Conservation (phyloP, 106 monocot species). For the Apostasia shenzhenica region DNA sequence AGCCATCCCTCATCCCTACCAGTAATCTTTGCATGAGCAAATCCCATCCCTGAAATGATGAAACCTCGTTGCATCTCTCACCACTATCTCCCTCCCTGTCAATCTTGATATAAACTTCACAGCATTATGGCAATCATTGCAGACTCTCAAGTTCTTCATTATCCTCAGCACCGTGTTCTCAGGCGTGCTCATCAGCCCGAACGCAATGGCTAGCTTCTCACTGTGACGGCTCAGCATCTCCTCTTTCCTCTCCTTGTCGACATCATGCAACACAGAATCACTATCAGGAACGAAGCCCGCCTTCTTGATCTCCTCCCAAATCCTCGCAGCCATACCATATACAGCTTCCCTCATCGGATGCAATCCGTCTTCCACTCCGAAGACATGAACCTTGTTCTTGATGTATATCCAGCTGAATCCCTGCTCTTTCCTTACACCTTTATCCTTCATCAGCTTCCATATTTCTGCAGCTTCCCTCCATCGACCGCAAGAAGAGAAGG, state of each 20-base stretch:
- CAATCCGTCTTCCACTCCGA: slow-evolving; percentile 57
- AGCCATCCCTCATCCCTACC: slow-evolving; percentile 21
- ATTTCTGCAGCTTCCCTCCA: slow-evolving; percentile 65
- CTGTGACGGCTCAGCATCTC: slow-evolving; percentile 62
- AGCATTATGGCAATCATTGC: slow-evolving; percentile 78
- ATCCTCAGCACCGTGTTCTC: slow-evolving; percentile 61
- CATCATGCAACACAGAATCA: slow-evolving; percentile 67
- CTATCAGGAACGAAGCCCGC: slow-evolving; percentile 71
- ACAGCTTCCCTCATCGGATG: slow-evolving; percentile 59
- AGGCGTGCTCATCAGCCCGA: slow-evolving; percentile 66
- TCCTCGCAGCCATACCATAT: slow-evolving; percentile 39
- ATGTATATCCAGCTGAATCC: slow-evolving; percentile 76
- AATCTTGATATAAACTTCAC: slow-evolving; percentile 65
- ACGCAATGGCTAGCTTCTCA: slow-evolving; percentile 85
- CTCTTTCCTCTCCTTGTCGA: slow-evolving; percentile 81
- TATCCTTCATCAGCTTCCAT: slow-evolving; percentile 82
- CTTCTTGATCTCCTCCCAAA: slow-evolving; percentile 80
- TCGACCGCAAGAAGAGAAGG: slow-evolving; percentile 75
- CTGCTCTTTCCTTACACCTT: slow-evolving; percentile 73
- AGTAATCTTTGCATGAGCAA: slow-evolving; percentile 81
- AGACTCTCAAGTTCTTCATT: slow-evolving; percentile 91
- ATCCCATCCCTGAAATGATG: slow-evolving; percentile 80
- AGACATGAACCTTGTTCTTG: slow-evolving; percentile 55
- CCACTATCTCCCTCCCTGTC: slow-evolving; percentile 61
- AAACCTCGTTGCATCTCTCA: slow-evolving; percentile 83